Evolutionary conservation across 768 basidiomycete genomes (phyloP).

Genomic region (Candolleomyces efflorescens): DNA sequence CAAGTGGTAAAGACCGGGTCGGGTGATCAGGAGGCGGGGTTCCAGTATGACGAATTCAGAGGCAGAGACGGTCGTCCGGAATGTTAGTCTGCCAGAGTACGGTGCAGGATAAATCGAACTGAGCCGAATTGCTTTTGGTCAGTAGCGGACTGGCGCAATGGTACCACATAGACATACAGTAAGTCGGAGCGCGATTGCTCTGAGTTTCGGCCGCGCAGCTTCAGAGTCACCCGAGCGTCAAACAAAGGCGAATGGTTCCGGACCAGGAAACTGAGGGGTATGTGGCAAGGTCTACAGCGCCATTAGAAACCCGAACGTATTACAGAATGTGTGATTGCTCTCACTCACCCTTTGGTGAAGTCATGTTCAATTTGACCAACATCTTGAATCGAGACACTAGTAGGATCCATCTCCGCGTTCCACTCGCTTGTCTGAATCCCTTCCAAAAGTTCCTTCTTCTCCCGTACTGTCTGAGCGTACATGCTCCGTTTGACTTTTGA

Average conservation of each 20-base stretch:
- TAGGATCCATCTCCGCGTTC: conserved; percentile 77
- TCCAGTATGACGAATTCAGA: conserved; percentile 37
- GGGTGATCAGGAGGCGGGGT: conserved; percentile 54
- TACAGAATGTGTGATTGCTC: neutral
- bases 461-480: conserved; percentile 85
- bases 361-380: conserved; percentile 49
- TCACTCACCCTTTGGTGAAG: conserved; percentile 65
- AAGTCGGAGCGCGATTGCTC: conserved; percentile 14
- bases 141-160: neutral
- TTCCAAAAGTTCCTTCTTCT: conserved; percentile 62
- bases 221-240: conserved; percentile 53
- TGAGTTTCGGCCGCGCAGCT: conserved; percentile 27
- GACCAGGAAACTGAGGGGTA: conserved; percentile 52
- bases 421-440: conserved; percentile 68
- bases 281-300: conserved; percentile 46
- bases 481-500: conserved; percentile 76
- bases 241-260: conserved; percentile 72
- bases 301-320: neutral
- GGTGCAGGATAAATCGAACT: conserved; percentile 46
- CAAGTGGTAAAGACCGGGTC: conserved; percentile 62
- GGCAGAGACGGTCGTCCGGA: conserved; percentile 56
- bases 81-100: conserved; percentile 65
- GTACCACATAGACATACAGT: neutral
- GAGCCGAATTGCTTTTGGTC: neutral
- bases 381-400: conserved; percentile 48